Percentiles rank a stretch among this genome's conserved stretches.
These are phyloP conservation scores for Tuber magnatum DNA, from an alignment of 495 filamentous ascomycete species.

Conservation along the genomic window DNA sequence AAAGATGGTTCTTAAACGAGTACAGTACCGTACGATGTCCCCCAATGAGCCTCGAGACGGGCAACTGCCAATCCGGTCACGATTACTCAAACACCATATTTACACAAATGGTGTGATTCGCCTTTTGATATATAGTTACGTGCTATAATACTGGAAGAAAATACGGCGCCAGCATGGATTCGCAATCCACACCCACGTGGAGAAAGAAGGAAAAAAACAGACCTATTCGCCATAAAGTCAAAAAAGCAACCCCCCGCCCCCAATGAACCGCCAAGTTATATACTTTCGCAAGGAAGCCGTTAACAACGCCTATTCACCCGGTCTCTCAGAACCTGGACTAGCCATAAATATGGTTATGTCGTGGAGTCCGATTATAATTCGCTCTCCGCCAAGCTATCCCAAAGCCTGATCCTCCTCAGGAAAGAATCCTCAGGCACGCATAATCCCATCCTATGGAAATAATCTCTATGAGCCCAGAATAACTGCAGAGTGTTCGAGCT, in stretches of 20 bases:
- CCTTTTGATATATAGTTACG: not conserved
- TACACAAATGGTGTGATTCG: not conserved
- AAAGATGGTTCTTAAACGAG: too few relatives aligned
- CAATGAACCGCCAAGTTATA: not conserved
- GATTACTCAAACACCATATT: not conserved
- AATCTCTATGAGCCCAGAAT: conserved; percentile 92
- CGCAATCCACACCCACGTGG: not conserved
- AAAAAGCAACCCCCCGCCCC: not conserved
- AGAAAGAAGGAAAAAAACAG: not conserved
- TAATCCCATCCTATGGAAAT: conserved; percentile 87
- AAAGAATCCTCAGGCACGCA: conserved; percentile 60
- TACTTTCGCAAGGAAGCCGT: not conserved
- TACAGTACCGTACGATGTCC: too few relatives aligned
- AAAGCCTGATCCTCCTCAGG: conserved; percentile 25
- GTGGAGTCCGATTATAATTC: not conserved
- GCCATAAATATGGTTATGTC: not conserved
- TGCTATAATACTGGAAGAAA: not conserved
- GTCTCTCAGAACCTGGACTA: not conserved
- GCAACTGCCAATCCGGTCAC: not conserved
- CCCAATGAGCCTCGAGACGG: not conserved
- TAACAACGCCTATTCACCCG: not conserved
- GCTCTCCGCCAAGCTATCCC: conserved; percentile 10
- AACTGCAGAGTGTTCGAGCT: conserved; percentile 75
- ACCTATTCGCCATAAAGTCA: not conserved
- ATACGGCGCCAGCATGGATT: not conserved